Evolutionary conservation across 169 alveolate species (phyloP).

Genomic region (Perkinsus chesapeaki): DNA sequence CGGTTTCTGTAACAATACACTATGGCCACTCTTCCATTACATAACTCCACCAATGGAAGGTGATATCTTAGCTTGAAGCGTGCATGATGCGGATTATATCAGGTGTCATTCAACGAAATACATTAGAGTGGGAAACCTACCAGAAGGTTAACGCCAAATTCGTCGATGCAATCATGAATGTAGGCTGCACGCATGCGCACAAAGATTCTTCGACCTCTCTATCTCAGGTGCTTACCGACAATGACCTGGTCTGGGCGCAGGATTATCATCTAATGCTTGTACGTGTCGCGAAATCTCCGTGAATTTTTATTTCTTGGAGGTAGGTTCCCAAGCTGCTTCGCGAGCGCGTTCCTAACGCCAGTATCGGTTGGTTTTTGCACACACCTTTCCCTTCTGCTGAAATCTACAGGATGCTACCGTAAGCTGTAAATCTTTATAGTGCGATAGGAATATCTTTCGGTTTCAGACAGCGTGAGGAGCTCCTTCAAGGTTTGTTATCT

Average conservation of each 20-base stretch:
- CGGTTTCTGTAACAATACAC: constrained; percentile 42
- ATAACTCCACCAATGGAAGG: constrained; percentile 16
- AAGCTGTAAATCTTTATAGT: neutral
- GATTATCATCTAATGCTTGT: constrained; percentile 31
- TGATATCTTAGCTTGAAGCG: neutral
- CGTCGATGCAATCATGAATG: constrained; percentile 28
- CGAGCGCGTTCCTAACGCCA: constrained; percentile 19
- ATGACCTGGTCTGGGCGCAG: constrained; percentile 28
- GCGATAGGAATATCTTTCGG: neutral
- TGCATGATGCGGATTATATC: neutral
- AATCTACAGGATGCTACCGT: constrained; percentile 15
- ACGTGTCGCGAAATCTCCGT: neutral
- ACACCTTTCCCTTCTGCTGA: constrained; percentile 76
- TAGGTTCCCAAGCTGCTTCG: constrained; percentile 55
- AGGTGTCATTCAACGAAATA: neutral
- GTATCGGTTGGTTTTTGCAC: constrained; percentile 82
- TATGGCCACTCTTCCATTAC: constrained; percentile 50
- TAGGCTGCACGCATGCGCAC: neutral
- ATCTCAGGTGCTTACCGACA: neutral
- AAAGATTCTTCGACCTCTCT: neutral
- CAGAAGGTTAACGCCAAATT: constrained; percentile 37
- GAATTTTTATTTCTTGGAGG: neutral
- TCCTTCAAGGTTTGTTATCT: constrained; percentile 17
- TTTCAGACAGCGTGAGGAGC: neutral
- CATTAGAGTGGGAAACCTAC: constrained; percentile 40